Base-by-base conservation (phyloP, 495 filamentous ascomycete species). In the Annulohypoxylon nitens region DNA sequence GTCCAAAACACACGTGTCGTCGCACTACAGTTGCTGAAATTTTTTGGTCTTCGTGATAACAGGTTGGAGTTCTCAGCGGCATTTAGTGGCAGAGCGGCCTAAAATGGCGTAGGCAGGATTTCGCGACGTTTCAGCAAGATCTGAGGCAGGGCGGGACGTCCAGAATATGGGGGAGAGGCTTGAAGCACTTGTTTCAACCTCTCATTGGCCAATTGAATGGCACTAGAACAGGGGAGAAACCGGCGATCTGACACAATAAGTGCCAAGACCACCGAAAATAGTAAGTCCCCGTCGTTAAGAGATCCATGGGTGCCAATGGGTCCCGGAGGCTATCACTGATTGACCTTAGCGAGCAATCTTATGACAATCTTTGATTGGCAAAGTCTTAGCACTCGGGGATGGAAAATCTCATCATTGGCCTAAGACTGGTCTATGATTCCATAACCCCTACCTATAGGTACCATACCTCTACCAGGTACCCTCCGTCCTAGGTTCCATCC, bases 51-150 rank as follows among this genome's bases (percentile, higher is more conserved):
- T 67, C 54, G n/a, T 58, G 48, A 61, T 65, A 45, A 63, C 55
- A 41, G 48, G 23, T 58, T 43, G 50, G 61, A 48, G 25, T 36
- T 57, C 12, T 54, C 34, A 57, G 50, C 61, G 62, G 51, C 57
- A 55, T 43, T 69, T 73, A 62, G 47, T 53, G 47, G 16, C 33
- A 67, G 48, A 26, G 16, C 55, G 43, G 16, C 54, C 12, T 14
- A 43, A 45, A 30, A 62, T 57, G 55, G 55, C 41, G 61, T 53
- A 43, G 66, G 71, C 62, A 74, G 67, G 67, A 74, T 51, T 70
- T 74, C 71, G 71, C 71, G 71, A 74, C 71, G 71, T 74, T 74
- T 74, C 71, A 74, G 71, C 62, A 47, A 45, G 67, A 74, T 68
- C 51, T 75, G 72, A 75, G 60, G 72, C 72, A 75, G 59, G 53